Evolutionary conservation across 78 protist genomes (phyloP), one percentile per base, ranked within the genome.

Genomic region (Dictyostelium purpureum): DNA sequence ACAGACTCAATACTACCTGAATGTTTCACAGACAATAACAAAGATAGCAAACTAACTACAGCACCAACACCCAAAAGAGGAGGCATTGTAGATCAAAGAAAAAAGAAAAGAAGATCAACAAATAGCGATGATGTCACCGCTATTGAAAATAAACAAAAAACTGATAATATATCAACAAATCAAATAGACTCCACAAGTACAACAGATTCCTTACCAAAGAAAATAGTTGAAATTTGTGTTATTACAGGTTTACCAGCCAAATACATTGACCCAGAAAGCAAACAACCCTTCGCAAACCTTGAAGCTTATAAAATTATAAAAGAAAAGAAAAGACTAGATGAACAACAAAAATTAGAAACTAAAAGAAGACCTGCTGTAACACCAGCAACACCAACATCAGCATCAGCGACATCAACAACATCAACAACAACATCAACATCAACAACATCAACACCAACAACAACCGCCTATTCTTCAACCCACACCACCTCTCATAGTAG

Each of bases 181-280:
- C n/a, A 14, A 47, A 16, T 47, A 38, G n/a, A 14, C 7, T 10
- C 7, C 12, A 47, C 54, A 45, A 45, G 18, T 2, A 38, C 54
- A 65, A 49, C 21, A 52, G 35, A 7, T 33, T 21, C 37, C 14
- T 9, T 43, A 49, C 63, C 31, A 42, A 65, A 79, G 33, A 54
- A 83, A 73, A 4, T 5, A 28, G 45, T 28, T 28, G 59, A 73
- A 35, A 9, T 28, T 6, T 85, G 92, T 85, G 61, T 73, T 0
- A 73, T 85, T n/a, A 85, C 83, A 14, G 92, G 92, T 0, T 3
- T 31, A 61, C 63, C 70, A 43, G 92, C 92, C 4, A 85, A 73
- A 57, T 85, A 85, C 47, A 85, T 85, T 31, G 92, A 85, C 14
- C 92, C 92, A 35, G 47, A 19, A 1, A 33, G 77, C 4, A 85